Percentiles rank a stretch among this genome's conserved stretches.
These are phyloP conservation scores for Fraxinus latifolia DNA, from an alignment of 305 asterid genomes.

Conservation along the genomic window DNA sequence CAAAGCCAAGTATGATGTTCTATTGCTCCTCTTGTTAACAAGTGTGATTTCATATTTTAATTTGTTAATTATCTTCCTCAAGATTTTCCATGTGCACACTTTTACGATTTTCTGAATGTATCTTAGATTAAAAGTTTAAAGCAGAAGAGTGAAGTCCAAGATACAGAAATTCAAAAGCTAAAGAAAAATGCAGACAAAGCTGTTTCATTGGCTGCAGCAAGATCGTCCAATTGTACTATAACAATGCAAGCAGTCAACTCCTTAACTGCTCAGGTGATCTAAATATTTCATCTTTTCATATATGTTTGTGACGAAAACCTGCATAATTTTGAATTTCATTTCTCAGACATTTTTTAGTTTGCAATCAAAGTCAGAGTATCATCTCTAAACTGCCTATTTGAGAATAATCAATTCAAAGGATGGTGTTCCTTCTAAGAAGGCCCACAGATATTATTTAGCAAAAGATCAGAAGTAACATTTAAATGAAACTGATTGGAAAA, in stretches of 20 bases:
- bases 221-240: conserved; percentile 48
- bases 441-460: background rate
- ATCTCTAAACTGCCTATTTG: background rate
- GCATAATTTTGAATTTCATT: background rate
- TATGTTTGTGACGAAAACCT: background rate
- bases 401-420: background rate
- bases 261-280: conserved; percentile 57
- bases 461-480: background rate
- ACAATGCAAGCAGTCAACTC: conserved; percentile 57
- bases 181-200: conserved; percentile 54
- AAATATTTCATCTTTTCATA: background rate
- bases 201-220: conserved; percentile 49
- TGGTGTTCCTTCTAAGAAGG: background rate
- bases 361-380: background rate
- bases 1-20: conserved; percentile 55
- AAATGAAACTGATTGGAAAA: background rate
- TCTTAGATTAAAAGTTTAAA: conserved; percentile 57
- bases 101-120: background rate
- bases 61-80: background rate
- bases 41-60: background rate
- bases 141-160: conserved; percentile 63
- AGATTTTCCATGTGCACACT: background rate
- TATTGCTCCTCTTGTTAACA: background rate
- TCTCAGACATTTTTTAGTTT: background rate
- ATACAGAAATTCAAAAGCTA: conserved; percentile 54